phyloP scores from a whole-genome alignment of 2,329 filamentous ascomycete genomes.

The Hymenoscyphus repandus region DNA sequence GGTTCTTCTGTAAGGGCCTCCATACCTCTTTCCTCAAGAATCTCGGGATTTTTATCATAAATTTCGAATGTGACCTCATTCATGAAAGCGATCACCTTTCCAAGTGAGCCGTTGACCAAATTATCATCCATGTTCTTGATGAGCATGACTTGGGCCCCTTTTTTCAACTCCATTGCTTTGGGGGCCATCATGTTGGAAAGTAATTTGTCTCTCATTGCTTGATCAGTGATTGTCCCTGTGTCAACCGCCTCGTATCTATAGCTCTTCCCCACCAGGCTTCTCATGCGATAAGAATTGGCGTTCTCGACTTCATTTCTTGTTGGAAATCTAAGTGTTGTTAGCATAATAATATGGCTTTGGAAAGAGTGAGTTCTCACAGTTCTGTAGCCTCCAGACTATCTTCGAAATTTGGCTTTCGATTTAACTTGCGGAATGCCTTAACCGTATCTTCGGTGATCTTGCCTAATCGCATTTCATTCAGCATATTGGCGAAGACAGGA shows the following conservation, averaged over 20 bases:
- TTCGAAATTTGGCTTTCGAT: slow-evolving; percentile 64
- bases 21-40: slow-evolving; percentile 43
- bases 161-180: slow-evolving; percentile 71
- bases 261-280: slow-evolving; percentile 61
- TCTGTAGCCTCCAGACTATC: slow-evolving; percentile 82
- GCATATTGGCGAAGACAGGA: slow-evolving; percentile 82
- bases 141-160: slow-evolving; percentile 96
- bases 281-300: slow-evolving; percentile 73
- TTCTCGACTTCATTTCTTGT: slow-evolving; percentile 84
- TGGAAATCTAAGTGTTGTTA: slow-evolving; percentile 58
- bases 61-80: slow-evolving; percentile 55
- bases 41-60: slow-evolving; percentile 52
- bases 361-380: slow-evolving; percentile 45
- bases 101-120: slow-evolving; percentile 89
- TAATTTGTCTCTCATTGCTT: slow-evolving; percentile 66
- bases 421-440: slow-evolving; percentile 66
- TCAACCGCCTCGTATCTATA: slow-evolving; percentile 71
- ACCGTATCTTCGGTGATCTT: slow-evolving; percentile 73
- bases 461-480: slow-evolving; percentile 96
- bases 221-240: slow-evolving; percentile 62
- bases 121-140: slow-evolving; percentile 97
- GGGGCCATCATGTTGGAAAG: slow-evolving; percentile 92
- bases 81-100: slow-evolving; percentile 80
- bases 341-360: neutral
- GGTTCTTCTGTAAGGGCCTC: slow-evolving; percentile 39